phyloP scores from a whole-genome alignment of 2,329 filamentous ascomycete genomes.

The Chaetomium strumarium region DNA sequence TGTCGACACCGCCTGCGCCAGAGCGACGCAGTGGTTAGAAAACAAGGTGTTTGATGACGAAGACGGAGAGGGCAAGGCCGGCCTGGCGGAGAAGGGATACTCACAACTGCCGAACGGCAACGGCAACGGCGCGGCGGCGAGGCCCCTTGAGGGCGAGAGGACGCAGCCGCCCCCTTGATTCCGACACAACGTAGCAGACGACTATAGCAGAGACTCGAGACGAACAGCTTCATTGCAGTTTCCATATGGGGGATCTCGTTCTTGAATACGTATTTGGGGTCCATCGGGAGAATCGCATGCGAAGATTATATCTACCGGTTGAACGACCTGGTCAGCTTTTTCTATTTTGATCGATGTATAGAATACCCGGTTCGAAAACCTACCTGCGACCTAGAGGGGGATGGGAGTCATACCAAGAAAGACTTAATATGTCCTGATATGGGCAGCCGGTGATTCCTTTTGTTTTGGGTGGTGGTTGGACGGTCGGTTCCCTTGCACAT shows the following conservation, averaged over 20 bases:
- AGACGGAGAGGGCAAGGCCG: constrained; percentile 29
- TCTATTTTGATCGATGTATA: neutral
- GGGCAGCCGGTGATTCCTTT: no score
- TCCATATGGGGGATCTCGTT: neutral
- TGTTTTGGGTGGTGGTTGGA: no score
- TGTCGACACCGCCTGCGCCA: constrained; percentile 45
- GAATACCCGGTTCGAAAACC: neutral
- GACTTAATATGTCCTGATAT: neutral
- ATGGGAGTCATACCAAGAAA: neutral
- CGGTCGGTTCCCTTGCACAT: no score
- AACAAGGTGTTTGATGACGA: constrained; percentile 40
- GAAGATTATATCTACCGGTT: neutral
- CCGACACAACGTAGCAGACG: neutral
- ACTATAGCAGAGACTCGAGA: neutral
- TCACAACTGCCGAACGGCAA: constrained; percentile 15
- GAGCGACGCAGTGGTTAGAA: constrained; percentile 42
- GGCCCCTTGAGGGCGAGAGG: constrained; percentile 3
- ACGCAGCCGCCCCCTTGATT: constrained; percentile 3
- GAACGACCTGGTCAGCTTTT: neutral
- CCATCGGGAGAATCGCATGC: neutral
- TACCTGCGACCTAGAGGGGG: neutral
- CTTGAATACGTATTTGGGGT: neutral
- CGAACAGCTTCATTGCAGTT: neutral
- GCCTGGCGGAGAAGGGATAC: constrained; percentile 26
- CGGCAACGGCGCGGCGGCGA: constrained; percentile 12